Conservation (phyloP, 371 early-diverging fungal species). For the Mortierella sp. region DNA sequence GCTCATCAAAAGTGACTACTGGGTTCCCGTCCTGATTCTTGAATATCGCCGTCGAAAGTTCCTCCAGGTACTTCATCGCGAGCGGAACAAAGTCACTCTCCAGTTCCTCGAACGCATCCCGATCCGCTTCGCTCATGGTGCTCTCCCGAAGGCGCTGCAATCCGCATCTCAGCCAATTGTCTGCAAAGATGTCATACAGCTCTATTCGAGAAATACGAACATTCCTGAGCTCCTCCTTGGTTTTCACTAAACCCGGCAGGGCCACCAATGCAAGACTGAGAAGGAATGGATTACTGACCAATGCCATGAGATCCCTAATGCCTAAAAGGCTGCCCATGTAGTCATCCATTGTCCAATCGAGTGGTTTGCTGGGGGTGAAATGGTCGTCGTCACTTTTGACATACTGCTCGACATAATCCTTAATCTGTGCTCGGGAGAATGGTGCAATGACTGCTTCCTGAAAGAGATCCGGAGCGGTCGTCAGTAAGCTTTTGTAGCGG, state of each 20-base stretch:
- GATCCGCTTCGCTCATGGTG: not conserved
- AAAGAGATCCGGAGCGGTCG: not conserved
- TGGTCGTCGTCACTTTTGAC: not conserved
- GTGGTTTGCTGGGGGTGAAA: not conserved
- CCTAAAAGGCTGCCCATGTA: conserved; percentile 6
- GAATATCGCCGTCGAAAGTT: not conserved
- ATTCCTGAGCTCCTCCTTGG: not conserved
- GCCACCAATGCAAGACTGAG: not conserved
- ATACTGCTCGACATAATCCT: conserved; percentile 14
- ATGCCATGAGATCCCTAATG: conserved; percentile 9
- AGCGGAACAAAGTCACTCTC: not conserved
- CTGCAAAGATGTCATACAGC: not conserved
- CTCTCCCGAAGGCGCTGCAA: not conserved
- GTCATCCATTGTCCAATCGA: not conserved
- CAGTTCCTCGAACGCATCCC: not conserved
- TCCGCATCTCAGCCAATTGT: not conserved
- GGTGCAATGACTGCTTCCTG: conserved; percentile 16
- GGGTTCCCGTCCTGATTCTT: not conserved
- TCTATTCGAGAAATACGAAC: not conserved
- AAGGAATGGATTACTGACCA: conserved; percentile 22
- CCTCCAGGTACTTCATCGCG: not conserved
- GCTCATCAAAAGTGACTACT: not conserved
- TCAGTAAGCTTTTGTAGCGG: not conserved
- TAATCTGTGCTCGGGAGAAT: conserved; percentile 13
- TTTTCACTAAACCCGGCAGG: not conserved